Base-by-base conservation (phyloP, 345 rosid species). In the Mallotus nudiflorus region DNA sequence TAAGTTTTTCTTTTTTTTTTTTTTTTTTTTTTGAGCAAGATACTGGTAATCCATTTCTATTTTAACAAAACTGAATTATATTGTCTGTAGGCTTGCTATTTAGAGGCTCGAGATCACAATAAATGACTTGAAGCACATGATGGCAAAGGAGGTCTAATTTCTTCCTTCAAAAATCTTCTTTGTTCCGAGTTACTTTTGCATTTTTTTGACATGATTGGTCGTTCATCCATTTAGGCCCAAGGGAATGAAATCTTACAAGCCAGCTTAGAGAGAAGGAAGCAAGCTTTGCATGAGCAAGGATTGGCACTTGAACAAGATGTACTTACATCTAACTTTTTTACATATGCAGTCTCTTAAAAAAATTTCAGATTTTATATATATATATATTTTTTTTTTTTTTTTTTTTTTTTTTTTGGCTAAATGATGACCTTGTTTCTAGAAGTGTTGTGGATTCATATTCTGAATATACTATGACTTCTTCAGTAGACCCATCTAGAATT, bases 241-340 rank as follows among this genome's bases (percentile, higher is more conserved):
- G 99, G 99, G 70, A 92, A 95, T 79, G 97, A 97, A 53, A 89
- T 95, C 80, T 84, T 95, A 62, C 99, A 95, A 75, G 97, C 97
- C 71, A 92, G 97, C 85, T 81, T 95, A 76, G 97, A 95, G 85
- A 85, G 97, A 83, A 92, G 97, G 85, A 95, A 95, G 82, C 99
- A 95, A 85, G 99, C 99, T 54, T 81, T 95, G 82, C 97, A 95
- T 73, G 99, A 95, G 78, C 89, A 96, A 65, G 97, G 99, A 67
- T 76, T 95, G 84, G 97, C 96, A 51, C 99, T 95, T 75, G 97
- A 92, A 77, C 99, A 92, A 90, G 97, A 95, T 87, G 97, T 95
- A 90, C 57, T 56, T 68, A 62, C 81, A 69, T 74, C 71, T 80
- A 55, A 50, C 58, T 27, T 60, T 60, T 61, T 74, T 53, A 62